phyloP scores from a whole-genome alignment of 2,329 filamentous ascomycete species.

The Pseudonectria foliicola region DNA sequence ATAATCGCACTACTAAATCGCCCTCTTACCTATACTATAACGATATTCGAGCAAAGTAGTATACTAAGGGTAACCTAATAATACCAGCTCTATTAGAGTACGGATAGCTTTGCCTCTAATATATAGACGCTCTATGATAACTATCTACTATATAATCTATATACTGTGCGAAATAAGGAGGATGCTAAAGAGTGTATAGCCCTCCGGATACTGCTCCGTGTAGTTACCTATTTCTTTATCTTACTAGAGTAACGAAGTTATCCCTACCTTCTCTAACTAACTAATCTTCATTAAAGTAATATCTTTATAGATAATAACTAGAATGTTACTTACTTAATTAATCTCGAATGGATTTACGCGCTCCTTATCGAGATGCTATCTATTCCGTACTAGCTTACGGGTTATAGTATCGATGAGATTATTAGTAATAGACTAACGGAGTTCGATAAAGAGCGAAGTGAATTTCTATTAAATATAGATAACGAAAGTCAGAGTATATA shows the following conservation, averaged over 20 bases:
- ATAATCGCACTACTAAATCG: no score
- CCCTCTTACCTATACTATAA: no score
- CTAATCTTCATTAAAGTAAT: conserved; percentile 28
- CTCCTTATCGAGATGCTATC: conserved; percentile 24
- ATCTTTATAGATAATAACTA: conserved; percentile 28
- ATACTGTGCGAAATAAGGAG: conserved; percentile 16
- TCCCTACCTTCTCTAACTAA: conserved; percentile 22
- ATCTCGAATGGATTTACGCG: conserved; percentile 28
- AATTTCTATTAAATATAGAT: conserved; percentile 10
- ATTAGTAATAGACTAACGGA: conserved; percentile 5
- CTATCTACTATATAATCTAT: conserved; percentile 20
- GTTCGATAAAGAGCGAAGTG: conserved; percentile 10
- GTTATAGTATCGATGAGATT: conserved; percentile 13
- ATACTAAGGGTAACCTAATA: no score
- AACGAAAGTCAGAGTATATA: conserved; percentile 3
- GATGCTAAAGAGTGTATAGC: conserved; percentile 25
- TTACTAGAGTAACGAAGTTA: conserved; percentile 9
- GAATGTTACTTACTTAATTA: conserved; percentile 27
- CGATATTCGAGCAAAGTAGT: no score
- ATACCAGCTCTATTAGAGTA: conserved; percentile 23
- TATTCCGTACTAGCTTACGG: conserved; percentile 29
- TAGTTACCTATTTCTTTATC: conserved; percentile 21
- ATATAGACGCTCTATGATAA: conserved; percentile 21
- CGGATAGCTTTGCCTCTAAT: conserved; percentile 21
- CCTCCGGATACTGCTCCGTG: conserved; percentile 16